A percentile compares a stretch with the other conserved stretches of the same genome.
Evolutionary conservation across 2,329 filamentous ascomycete species (phyloP).

Genomic region (Paecilomyces dactylethromorphus): DNA sequence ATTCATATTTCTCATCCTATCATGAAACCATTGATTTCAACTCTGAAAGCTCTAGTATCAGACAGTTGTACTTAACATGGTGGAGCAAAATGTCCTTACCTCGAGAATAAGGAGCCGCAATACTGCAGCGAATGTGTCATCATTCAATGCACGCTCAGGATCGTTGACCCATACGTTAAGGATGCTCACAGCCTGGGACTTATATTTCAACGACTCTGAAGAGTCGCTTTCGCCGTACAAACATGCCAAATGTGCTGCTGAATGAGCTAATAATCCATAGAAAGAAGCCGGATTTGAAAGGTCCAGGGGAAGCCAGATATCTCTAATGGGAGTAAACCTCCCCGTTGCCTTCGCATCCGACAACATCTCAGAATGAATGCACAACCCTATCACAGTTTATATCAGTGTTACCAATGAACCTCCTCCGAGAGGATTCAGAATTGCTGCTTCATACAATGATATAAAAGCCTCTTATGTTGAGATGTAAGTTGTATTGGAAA

Average conservation of each 20-base stretch:
- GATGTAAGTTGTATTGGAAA: constrained; percentile 5
- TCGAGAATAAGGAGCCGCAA: constrained; percentile 6
- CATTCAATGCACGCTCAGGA: constrained; percentile 1
- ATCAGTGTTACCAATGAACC: background rate
- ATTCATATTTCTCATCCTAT: background rate
- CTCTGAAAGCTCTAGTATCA: background rate
- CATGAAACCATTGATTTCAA: background rate
- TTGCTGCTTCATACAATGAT: constrained; percentile 3
- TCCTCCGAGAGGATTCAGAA: background rate
- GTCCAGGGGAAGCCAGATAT: constrained; percentile 8
- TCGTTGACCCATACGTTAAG: constrained; percentile 7
- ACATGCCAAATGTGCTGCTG: constrained; percentile 5
- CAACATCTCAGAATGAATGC: constrained; percentile 5
- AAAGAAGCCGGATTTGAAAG: constrained; percentile 7
- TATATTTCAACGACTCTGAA: constrained; percentile 4
- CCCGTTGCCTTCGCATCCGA: constrained; percentile 1
- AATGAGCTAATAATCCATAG: constrained; percentile 6
- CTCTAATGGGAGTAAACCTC: constrained; percentile 6
- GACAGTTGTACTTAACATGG: background rate
- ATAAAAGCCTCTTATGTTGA: constrained; percentile 3
- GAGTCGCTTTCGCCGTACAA: constrained; percentile 2
- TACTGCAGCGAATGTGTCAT: constrained; percentile 6
- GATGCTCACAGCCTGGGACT: constrained; percentile 4
- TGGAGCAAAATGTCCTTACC: background rate
- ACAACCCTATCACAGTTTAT: constrained; percentile 1